Evolutionary conservation across 257 asterid species (phyloP).

Genomic region (Petunia axillaris): DNA sequence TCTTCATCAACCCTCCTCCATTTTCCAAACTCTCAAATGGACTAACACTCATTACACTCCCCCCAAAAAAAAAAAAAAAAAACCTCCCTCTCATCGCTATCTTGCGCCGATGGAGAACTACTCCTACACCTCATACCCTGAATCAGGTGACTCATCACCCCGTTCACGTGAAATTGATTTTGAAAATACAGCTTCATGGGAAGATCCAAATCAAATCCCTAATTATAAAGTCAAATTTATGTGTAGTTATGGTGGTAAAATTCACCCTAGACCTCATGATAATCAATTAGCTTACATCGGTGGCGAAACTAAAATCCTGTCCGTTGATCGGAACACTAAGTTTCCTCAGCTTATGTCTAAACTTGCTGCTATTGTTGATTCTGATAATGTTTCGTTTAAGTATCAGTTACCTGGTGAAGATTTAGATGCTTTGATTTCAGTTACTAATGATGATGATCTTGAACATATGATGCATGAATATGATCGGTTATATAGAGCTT

Average conservation of each 20-base stretch:
- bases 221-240: slow-evolving; percentile 73
- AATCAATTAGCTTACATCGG: slow-evolving; percentile 82
- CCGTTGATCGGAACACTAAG: slow-evolving; percentile 75
- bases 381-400: slow-evolving; percentile 66
- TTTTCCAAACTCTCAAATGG: slow-evolving; percentile 20
- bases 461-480: slow-evolving; percentile 97
- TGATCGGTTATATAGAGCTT: slow-evolving; percentile 67
- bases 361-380: slow-evolving; percentile 64
- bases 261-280: slow-evolving; percentile 90
- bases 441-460: slow-evolving; percentile 88
- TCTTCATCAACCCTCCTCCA: neutral
- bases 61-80: neutral
- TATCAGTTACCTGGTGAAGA: slow-evolving; percentile 97
- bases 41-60: slow-evolving; percentile 10
- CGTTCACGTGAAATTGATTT: slow-evolving; percentile 88
- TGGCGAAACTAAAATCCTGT: slow-evolving; percentile 89
- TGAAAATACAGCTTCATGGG: slow-evolving; percentile 84
- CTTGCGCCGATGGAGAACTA: slow-evolving; percentile 70
- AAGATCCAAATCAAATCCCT: slow-evolving; percentile 58
- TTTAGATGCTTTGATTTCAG: slow-evolving; percentile 93
- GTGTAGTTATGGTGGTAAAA: slow-evolving; percentile 97
- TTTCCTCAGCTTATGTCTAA: slow-evolving; percentile 54
- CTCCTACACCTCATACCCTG: slow-evolving; percentile 80
- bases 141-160: slow-evolving; percentile 91
- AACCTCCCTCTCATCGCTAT: slow-evolving; percentile 23